phyloP scores from a whole-genome alignment of 139 green algal genomes.

The Coelastrella sp. region DNA sequence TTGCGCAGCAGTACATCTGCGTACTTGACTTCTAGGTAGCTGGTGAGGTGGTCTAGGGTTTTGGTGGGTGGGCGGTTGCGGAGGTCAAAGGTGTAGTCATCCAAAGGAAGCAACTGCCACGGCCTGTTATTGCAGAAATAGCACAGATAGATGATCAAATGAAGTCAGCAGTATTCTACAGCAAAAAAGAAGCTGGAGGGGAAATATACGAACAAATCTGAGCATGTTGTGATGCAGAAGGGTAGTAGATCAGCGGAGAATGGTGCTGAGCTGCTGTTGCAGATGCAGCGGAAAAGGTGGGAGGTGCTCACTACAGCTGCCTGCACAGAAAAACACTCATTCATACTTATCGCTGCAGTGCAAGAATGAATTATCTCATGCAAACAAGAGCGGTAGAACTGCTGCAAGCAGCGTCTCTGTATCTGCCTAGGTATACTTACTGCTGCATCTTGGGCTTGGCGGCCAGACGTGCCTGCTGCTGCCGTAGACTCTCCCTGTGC shows the following conservation, averaged over 20 bases:
- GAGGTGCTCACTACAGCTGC: no score
- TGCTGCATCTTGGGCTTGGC: neutral
- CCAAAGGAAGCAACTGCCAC: neutral
- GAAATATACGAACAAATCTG: neutral
- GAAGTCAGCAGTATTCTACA: neutral
- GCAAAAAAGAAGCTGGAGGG: neutral
- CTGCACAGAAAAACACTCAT: no score
- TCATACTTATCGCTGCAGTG: no score
- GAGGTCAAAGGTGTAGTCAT: conserved; percentile 43
- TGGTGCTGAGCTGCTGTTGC: no score
- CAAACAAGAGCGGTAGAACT: no score
- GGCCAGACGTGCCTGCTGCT: neutral
- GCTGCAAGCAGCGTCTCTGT: neutral
- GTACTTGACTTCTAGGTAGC: conserved; percentile 53
- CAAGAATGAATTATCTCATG: no score
- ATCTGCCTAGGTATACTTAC: neutral
- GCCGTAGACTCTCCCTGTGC: neutral
- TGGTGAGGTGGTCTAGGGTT: conserved; percentile 42
- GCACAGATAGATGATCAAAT: neutral
- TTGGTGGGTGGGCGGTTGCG: conserved; percentile 41
- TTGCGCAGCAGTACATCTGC: conserved; percentile 46
- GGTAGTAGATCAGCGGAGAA: no score
- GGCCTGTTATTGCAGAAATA: neutral
- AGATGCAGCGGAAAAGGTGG: no score
- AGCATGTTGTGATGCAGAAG: no score